Percentiles rank a stretch among this genome's conserved stretches.
Evolutionary conservation across 2,329 filamentous ascomycete species (phyloP).

Genomic region (Cercospora zeina): DNA sequence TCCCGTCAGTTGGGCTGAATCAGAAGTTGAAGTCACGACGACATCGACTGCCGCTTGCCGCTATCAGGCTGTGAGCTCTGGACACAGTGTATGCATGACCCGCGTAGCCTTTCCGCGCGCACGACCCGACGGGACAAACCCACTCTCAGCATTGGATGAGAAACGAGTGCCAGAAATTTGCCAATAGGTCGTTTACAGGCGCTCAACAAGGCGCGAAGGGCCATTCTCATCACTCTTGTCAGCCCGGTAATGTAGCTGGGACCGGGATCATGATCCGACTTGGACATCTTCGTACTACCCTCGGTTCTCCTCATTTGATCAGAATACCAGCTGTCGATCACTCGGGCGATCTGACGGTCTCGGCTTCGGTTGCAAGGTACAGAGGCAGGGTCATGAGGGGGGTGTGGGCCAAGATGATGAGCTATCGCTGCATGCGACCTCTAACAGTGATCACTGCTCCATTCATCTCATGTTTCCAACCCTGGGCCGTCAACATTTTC

Average conservation of each 20-base stretch:
- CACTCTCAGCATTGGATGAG: background rate
- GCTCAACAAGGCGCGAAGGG: constrained; percentile 12
- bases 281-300: no score
- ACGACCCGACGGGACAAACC: background rate
- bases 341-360: background rate
- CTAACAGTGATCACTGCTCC: constrained; percentile 70
- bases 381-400: background rate
- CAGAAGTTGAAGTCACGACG: background rate
- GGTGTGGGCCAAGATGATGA: background rate
- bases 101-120: background rate
- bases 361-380: background rate
- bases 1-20: background rate
- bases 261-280: background rate
- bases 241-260: background rate
- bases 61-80: background rate
- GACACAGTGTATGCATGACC: background rate
- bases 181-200: background rate
- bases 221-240: background rate
- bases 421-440: constrained; percentile 47
- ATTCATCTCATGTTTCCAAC: constrained; percentile 77
- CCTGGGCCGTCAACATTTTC: constrained; percentile 70
- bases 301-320: background rate
- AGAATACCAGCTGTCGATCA: background rate
- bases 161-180: background rate
- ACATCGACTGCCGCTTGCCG: background rate